phyloP scores from a whole-genome alignment of 1,139 yeast species.

The Hanseniaspora uvarum region DNA sequence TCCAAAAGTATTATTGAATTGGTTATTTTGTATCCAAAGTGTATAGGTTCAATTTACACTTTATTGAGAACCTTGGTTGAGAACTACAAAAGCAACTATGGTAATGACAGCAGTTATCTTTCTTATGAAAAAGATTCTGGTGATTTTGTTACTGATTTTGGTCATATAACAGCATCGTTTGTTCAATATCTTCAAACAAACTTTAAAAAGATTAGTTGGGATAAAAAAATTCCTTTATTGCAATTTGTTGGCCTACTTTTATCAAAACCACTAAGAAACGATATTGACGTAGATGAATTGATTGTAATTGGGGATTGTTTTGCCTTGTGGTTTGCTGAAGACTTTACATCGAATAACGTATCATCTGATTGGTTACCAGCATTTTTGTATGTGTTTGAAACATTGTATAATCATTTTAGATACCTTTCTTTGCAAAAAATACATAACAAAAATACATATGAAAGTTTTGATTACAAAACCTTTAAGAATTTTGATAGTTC shows the following conservation, averaged over 20 bases:
- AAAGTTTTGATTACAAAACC: conserved; percentile 21
- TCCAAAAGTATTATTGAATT: neutral
- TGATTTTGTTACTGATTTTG: neutral
- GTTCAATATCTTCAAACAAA: neutral
- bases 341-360: neutral
- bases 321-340: neutral
- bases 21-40: neutral
- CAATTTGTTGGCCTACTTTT: neutral
- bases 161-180: neutral
- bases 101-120: neutral
- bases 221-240: neutral
- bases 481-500: conserved; percentile 28
- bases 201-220: neutral
- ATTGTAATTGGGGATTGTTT: neutral
- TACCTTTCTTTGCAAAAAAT: conserved; percentile 23
- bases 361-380: conserved; percentile 43
- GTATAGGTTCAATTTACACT: neutral
- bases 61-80: neutral
- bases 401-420: conserved; percentile 38
- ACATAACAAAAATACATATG: conserved; percentile 32
- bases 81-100: neutral
- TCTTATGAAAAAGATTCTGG: neutral
- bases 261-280: neutral
- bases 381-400: conserved; percentile 42
- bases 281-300: neutral